Percentiles rank a stretch among this genome's conserved stretches.
These are phyloP conservation scores for Lachnellula willkommii DNA, from an alignment of 2,329 filamentous ascomycete species.

Conservation along the genomic window DNA sequence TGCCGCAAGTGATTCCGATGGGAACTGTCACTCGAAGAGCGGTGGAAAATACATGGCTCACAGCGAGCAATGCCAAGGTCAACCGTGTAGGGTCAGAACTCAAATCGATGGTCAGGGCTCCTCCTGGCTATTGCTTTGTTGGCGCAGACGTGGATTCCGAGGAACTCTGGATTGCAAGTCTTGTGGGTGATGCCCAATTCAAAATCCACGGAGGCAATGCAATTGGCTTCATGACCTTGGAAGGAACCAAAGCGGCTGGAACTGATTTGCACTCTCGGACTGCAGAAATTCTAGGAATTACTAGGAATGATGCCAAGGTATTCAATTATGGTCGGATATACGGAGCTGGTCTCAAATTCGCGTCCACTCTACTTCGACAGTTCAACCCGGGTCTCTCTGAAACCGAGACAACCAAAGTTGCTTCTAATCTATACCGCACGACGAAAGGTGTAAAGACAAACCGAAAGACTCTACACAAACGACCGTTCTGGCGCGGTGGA, in stretches of 20 bases:
- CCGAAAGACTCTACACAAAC: slow-evolving; percentile 64
- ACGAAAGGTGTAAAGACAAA: slow-evolving; percentile 88
- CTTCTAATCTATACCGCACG: slow-evolving; percentile 73
- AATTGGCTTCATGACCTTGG: slow-evolving; percentile 97
- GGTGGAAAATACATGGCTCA: slow-evolving; percentile 98
- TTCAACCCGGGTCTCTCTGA: slow-evolving; percentile 87
- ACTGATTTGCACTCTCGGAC: slow-evolving; percentile 95
- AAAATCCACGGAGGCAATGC: slow-evolving; percentile 93
- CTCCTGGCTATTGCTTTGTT: slow-evolving; percentile 85
- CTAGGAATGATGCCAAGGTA: slow-evolving; percentile 89
- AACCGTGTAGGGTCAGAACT: slow-evolving; percentile 95
- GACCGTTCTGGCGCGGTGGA: slow-evolving; percentile 88
- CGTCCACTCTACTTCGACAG: slow-evolving; percentile 80
- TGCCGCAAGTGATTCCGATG: slow-evolving; percentile 97
- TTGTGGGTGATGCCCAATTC: slow-evolving; percentile 92
- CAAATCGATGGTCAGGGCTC: slow-evolving; percentile 93
- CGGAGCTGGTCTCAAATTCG: slow-evolving; percentile 93
- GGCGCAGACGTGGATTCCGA: slow-evolving; percentile 97
- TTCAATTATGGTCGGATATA: slow-evolving; percentile 99
- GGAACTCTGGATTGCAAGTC: slow-evolving; percentile 95
- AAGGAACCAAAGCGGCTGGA: slow-evolving; percentile 88
- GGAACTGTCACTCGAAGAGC: slow-evolving; percentile 91
- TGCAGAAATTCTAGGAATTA: slow-evolving; percentile 86
- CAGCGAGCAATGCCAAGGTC: slow-evolving; percentile 92
- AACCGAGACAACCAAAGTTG: slow-evolving; percentile 67